Conservation (phyloP, 208 protist species). For the Trypanosoma theileri region DNA sequence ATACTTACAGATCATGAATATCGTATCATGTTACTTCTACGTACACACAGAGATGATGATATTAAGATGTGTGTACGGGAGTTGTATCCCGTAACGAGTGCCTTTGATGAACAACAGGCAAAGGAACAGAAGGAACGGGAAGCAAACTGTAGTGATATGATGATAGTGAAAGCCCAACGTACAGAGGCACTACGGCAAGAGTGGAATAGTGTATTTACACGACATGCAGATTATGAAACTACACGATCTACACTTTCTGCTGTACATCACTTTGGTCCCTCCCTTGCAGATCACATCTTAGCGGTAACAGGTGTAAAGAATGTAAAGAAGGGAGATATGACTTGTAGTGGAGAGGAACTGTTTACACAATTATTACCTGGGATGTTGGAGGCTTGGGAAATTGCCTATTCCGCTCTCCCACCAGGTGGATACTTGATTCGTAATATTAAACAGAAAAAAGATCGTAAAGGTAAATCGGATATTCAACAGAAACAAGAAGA, state of each 20-base stretch:
- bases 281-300: constrained; percentile 77
- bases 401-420: constrained; percentile 43
- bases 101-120: constrained; percentile 24
- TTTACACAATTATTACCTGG: constrained; percentile 49
- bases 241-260: constrained; percentile 51
- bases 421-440: constrained; percentile 67
- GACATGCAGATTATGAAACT: constrained; percentile 47
- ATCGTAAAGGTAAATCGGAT: constrained; percentile 1
- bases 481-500: background rate
- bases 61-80: constrained; percentile 64
- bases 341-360: constrained; percentile 24
- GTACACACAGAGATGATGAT: constrained; percentile 88
- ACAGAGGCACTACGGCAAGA: constrained; percentile 33
- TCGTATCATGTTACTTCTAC: constrained; percentile 92
- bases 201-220: constrained; percentile 50
- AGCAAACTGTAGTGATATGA: constrained; percentile 20
- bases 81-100: constrained; percentile 62
- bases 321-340: constrained; percentile 39
- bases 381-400: constrained; percentile 54
- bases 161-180: constrained; percentile 22
- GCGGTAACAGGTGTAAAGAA: constrained; percentile 37
- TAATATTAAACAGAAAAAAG: constrained; percentile 20
- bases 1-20: constrained; percentile 94
- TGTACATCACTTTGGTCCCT: constrained; percentile 67
- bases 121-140: background rate